Conservation (phyloP, 108 stramenopile species). For the Pseudonitzschia pungens region DNA sequence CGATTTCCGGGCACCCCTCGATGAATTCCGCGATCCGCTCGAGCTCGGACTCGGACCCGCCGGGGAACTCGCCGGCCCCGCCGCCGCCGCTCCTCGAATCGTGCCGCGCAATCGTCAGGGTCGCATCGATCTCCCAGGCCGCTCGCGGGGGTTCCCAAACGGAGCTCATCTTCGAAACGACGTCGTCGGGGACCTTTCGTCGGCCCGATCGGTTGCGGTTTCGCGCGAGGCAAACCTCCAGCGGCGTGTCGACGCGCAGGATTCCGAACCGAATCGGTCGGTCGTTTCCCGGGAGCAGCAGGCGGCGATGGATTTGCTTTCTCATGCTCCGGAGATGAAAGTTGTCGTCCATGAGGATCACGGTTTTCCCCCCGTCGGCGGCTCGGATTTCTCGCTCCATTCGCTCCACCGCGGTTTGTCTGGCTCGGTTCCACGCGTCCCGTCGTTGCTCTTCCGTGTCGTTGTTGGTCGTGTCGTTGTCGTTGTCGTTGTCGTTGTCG, state of each 20-base stretch:
- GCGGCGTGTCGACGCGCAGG: conserved; percentile 49
- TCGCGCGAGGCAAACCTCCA: conserved; percentile 54
- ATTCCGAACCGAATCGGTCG: conserved; percentile 49
- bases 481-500: conserved; percentile 1
- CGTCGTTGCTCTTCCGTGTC: conserved; percentile 30
- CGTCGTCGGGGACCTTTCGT: conserved; percentile 46
- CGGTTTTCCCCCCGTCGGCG: conserved; percentile 4
- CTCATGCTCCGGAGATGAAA: conserved; percentile 80
- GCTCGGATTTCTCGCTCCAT: conserved; percentile 46
- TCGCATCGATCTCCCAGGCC: conserved; percentile 35
- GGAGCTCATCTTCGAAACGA: conserved; percentile 52
- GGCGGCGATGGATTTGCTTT: conserved; percentile 66
- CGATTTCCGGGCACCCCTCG: conserved; percentile 20
- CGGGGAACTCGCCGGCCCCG: background rate
- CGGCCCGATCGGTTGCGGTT: conserved; percentile 46
- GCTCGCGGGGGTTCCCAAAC: conserved; percentile 62
- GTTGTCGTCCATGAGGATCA: conserved; percentile 81
- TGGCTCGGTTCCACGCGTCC: conserved; percentile 68
- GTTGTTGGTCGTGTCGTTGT: background rate
- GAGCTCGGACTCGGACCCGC: background rate
- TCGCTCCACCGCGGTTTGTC: conserved; percentile 43
- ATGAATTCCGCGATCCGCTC: conserved; percentile 16
- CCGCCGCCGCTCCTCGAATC: no score
- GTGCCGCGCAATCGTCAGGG: conserved; percentile 12
- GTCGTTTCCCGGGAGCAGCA: conserved; percentile 24